Conservation (phyloP, 2,329 filamentous ascomycete species). For the Cadophora sp. region DNA sequence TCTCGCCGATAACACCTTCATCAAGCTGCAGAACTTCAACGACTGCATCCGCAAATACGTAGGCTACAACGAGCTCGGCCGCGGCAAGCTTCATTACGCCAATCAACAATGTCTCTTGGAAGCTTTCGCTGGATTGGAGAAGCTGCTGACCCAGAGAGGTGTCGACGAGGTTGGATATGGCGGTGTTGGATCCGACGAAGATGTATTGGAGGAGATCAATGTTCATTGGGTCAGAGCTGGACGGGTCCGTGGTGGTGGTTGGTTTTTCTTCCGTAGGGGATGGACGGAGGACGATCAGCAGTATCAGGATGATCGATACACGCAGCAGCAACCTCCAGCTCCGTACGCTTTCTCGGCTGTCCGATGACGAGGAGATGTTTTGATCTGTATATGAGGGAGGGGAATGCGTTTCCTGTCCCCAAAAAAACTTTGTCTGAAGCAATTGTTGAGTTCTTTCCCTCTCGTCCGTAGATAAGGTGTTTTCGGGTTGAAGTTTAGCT, state of each 20-base stretch:
- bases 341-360: no score
- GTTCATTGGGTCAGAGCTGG: background rate
- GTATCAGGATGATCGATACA: no score
- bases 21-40: background rate
- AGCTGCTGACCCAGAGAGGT: background rate
- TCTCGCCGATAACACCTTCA: background rate
- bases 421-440: no score
- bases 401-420: no score
- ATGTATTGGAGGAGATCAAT: background rate
- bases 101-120: background rate
- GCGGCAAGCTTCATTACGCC: background rate
- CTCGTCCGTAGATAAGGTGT: background rate
- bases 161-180: background rate
- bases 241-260: no score
- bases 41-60: background rate
- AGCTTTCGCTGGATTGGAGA: background rate
- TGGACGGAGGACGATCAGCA: no score
- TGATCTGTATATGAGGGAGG: no score
- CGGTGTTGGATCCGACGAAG: background rate
- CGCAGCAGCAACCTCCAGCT: no score
- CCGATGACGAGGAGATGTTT: no score
- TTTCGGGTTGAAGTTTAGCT: no score
- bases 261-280: no score
- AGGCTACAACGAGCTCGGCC: background rate
- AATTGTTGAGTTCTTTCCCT: no score